Evolutionary conservation across 805 yeast species (phyloP).

Genomic region (Schwanniomyces polymorphus): DNA sequence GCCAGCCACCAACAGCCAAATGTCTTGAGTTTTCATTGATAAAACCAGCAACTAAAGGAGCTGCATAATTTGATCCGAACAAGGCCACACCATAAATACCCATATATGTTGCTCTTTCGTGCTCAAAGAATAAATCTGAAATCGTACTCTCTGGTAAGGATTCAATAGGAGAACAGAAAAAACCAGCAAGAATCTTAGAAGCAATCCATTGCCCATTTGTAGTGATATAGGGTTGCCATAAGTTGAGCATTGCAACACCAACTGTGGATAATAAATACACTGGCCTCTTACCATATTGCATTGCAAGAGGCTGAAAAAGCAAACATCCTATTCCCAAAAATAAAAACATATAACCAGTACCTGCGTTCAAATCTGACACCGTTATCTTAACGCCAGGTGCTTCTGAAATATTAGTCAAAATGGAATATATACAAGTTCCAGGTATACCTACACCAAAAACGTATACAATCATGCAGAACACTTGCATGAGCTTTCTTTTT

Average conservation of each 20-base stretch:
- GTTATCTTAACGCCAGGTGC: constrained; percentile 14
- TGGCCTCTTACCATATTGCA: constrained; percentile 51
- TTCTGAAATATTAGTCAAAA: constrained; percentile 10
- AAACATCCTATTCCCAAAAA: constrained; percentile 36
- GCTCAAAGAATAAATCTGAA: constrained; percentile 52
- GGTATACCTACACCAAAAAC: constrained; percentile 41
- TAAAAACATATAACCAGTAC: constrained; percentile 1
- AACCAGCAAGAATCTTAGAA: constrained; percentile 25
- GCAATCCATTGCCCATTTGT: constrained; percentile 32
- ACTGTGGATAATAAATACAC: constrained; percentile 35
- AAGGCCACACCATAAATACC: constrained; percentile 4
- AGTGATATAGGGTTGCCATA: constrained; percentile 21
- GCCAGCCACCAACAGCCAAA: constrained; percentile 17
- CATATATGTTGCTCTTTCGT: constrained; percentile 37
- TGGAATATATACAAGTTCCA: constrained; percentile 1
- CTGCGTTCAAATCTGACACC: constrained; percentile 3
- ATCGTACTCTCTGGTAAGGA: constrained; percentile 50
- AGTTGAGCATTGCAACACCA: constrained; percentile 17
- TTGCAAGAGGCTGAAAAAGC: constrained; percentile 51
- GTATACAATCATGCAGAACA: constrained; percentile 34
- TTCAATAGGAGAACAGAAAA: constrained; percentile 43
- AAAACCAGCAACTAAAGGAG: constrained; percentile 31
- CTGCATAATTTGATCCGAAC: constrained; percentile 10
- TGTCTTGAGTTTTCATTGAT: constrained; percentile 12
- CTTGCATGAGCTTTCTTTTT: constrained; percentile 45